A percentile compares a stretch with the other conserved stretches of the same genome.
phyloP scores from a whole-genome alignment of 495 filamentous ascomycete genomes.

The Tuber umbilicatum region DNA sequence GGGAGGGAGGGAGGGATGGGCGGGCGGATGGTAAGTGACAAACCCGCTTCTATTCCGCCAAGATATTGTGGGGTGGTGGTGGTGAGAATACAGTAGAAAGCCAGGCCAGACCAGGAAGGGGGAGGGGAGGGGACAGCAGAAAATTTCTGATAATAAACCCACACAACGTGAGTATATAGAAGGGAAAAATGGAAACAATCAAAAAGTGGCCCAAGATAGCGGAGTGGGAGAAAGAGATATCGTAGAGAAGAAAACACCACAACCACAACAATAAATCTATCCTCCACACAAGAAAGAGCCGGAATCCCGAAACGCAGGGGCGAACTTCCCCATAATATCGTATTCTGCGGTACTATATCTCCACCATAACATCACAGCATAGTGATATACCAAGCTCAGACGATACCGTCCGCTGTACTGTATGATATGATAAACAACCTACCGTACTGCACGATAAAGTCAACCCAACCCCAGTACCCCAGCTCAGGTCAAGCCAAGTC shows the following conservation, averaged over 20 bases:
- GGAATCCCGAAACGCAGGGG: not conserved
- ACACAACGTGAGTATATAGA: not conserved
- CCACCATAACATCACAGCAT: not conserved
- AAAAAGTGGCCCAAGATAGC: not conserved
- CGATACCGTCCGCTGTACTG: too few species aligned
- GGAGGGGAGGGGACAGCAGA: not conserved
- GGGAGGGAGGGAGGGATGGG: constrained; percentile 23
- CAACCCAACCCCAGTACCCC: not conserved
- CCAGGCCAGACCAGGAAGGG: not conserved
- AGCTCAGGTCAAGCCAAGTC: not conserved
- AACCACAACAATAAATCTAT: not conserved
- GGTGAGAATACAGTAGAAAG: not conserved
- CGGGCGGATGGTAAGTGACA: constrained; percentile 25
- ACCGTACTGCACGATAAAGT: not conserved
- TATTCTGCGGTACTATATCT: not conserved
- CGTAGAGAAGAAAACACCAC: not conserved
- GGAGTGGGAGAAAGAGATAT: not conserved
- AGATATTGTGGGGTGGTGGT: constrained; percentile 36
- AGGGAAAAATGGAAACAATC: not conserved
- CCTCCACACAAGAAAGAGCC: not conserved
- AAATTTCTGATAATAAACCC: not conserved
- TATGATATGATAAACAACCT: too few species aligned
- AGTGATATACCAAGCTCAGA: not conserved
- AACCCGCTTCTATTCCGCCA: constrained; percentile 20
- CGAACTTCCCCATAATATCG: not conserved